Evolutionary conservation across 73 alveolate species (phyloP).

Genomic region (Tetrahymena thermophila): DNA sequence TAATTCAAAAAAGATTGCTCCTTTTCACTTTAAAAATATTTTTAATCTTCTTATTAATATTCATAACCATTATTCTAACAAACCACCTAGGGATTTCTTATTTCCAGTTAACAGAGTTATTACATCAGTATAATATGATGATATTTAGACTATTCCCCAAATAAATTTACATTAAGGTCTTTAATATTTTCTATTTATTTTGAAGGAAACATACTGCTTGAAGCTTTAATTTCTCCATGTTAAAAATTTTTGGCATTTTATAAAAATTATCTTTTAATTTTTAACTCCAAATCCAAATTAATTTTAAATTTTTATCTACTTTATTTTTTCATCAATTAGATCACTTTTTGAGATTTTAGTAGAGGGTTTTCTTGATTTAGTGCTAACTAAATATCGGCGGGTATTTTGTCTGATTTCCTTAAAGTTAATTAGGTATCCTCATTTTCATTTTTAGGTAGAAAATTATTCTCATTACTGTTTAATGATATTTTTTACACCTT

Average conservation of each 20-base stretch:
- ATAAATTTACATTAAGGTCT: not conserved
- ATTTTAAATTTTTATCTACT: not conserved
- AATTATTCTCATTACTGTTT: not conserved
- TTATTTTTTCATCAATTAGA: not conserved
- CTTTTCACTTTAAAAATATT: not conserved
- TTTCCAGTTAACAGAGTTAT: not conserved
- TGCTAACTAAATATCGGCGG: not conserved
- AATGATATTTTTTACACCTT: no score
- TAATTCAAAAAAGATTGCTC: not conserved
- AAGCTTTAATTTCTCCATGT: not conserved
- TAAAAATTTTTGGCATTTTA: not conserved
- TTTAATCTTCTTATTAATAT: not conserved
- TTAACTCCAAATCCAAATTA: not conserved
- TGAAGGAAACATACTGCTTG: not conserved
- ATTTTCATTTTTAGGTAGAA: no score
- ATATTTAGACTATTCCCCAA: not conserved
- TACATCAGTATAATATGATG: not conserved
- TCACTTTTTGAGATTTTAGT: not conserved
- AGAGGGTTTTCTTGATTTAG: not conserved
- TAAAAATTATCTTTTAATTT: not conserved
- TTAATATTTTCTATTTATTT: not conserved
- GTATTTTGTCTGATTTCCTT: not conserved
- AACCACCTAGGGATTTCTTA: not conserved
- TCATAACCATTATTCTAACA: not conserved
- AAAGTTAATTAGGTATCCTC: not conserved